Conservation (phyloP, 345 rosid genomes). For the Aethionema arabicum region DNA sequence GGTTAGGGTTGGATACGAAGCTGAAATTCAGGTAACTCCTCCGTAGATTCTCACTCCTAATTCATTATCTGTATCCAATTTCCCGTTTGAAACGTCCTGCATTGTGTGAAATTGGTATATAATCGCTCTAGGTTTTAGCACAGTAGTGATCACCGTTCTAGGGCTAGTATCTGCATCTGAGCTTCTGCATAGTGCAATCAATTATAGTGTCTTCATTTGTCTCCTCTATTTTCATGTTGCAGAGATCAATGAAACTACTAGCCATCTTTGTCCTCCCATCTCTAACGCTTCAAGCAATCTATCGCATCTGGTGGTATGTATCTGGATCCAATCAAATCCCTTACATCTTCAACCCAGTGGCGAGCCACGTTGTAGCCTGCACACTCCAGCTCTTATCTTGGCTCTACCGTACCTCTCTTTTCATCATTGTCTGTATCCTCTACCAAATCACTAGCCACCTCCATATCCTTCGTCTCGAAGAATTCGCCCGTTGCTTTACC, state of each 20-base stretch:
- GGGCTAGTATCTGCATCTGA: neutral
- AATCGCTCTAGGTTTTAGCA: neutral
- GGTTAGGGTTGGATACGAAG: slow-evolving; percentile 51
- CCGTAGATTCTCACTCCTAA: neutral
- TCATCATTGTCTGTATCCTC: slow-evolving; percentile 63
- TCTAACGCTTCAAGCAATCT: slow-evolving; percentile 53
- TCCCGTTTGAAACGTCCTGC: neutral
- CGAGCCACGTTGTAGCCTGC: slow-evolving; percentile 56
- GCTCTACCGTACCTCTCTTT: slow-evolving; percentile 76
- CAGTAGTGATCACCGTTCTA: too few species aligned
- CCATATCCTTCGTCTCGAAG: slow-evolving; percentile 69
- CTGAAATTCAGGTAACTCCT: slow-evolving; percentile 56
- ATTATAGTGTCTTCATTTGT: neutral
- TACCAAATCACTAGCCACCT: slow-evolving; percentile 68
- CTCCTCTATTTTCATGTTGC: slow-evolving; percentile 35
- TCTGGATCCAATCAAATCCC: slow-evolving; percentile 64
- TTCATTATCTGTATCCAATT: slow-evolving; percentile 4
- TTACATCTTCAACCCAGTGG: slow-evolving; percentile 43
- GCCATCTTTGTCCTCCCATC: slow-evolving; percentile 68
- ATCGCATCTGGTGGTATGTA: slow-evolving; percentile 85
- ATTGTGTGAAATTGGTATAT: neutral
- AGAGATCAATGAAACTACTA: slow-evolving; percentile 72
- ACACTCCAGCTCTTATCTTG: slow-evolving; percentile 71
- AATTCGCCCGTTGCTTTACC: slow-evolving; percentile 61
- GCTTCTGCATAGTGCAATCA: neutral